Base-by-base conservation (phyloP, 2,329 filamentous ascomycete species). In the Neocucurbitaria cava region DNA sequence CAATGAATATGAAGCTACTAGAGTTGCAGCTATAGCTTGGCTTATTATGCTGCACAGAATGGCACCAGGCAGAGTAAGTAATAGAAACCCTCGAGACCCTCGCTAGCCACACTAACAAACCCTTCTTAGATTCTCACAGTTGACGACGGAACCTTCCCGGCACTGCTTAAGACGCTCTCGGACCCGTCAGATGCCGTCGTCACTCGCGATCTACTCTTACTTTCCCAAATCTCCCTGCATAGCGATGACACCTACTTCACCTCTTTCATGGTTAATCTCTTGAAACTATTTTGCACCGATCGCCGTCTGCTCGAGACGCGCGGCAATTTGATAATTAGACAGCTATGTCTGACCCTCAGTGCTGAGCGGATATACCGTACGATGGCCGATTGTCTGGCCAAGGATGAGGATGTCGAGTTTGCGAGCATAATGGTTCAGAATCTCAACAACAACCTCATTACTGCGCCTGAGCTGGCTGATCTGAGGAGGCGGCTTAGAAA, bases 381-480 rank as follows among this genome's bases (percentile, higher is more conserved):
- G 2, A 82, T 99, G 60, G 96, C 95, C 23, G 95, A 99, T 67
- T 97, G 95, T 65, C 90, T 99, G 9, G 95, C 98, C 75, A 96
- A 93, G 71, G 95, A 99, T 75, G 95, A 98, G 77, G 95, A 99
- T 72, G 87, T 99, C 38, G 96, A 99, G 74, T 99, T 99, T 76
- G 94, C 95, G 15, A 97, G 94, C 72, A 98, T 99, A 67, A 99
- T 99, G 95, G 92, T 99, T 26, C 95, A 99, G 75, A 98, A 98
- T 69, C 83, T 99, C 47, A 99, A 99, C 79, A 99, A 99, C 76
- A 99, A 99, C 68, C 87, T 99, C 49, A 97, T 99, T 62, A 99
- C 96, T 1, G 95, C 96, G 0, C 95, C 96, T 0, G 93, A 99
- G 76, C 81, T 99, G 26, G 87, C 91, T 1, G 96, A 98, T 65